Evolutionary conservation across 371 early-diverging fungal genomes (phyloP).

Genomic region (Mucor indicus): DNA sequence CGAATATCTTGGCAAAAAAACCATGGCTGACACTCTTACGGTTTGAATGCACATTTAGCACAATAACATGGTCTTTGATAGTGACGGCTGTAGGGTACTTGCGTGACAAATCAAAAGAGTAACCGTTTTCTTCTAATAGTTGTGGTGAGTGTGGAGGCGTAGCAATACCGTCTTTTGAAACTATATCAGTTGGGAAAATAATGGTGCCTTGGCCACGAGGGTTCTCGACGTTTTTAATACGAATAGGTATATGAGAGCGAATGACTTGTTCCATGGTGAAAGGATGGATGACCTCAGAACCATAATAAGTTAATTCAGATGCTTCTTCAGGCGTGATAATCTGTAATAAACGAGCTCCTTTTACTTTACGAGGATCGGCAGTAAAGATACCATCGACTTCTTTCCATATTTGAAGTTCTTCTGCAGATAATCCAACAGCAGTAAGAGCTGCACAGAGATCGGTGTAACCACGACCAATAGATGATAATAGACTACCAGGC

Average conservation of each 20-base stretch:
- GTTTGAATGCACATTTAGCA: conserved; percentile 94
- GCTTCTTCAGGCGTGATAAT: conserved; percentile 97
- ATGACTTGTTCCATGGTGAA: conserved; percentile 99
- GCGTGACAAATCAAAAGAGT: conserved; percentile 63
- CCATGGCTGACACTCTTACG: conserved; percentile 92
- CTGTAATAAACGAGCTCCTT: conserved; percentile 78
- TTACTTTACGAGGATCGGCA: conserved; percentile 97
- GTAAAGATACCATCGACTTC: conserved; percentile 99
- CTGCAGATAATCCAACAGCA: conserved; percentile 84
- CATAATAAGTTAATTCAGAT: conserved; percentile 97
- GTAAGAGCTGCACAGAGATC: conserved; percentile 96
- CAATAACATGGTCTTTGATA: conserved; percentile 90
- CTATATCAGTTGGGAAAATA: conserved; percentile 75
- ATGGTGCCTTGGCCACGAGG: conserved; percentile 90
- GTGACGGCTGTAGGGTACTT: conserved; percentile 93
- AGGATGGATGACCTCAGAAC: conserved; percentile 97
- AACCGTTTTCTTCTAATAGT: conserved; percentile 70
- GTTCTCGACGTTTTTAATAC: conserved; percentile 95
- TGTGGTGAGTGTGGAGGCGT: conserved; percentile 66
- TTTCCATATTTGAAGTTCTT: conserved; percentile 97
- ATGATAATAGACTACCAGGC: conserved; percentile 87
- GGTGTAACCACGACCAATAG: conserved; percentile 97
- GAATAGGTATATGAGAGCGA: conserved; percentile 91
- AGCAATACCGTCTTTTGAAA: conserved; percentile 42
- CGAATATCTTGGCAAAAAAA: conserved; percentile 92